A percentile compares a stretch with the other conserved stretches of the same genome.
phyloP scores from a whole-genome alignment of 441 rosid genomes.

The Geranium incanum region DNA sequence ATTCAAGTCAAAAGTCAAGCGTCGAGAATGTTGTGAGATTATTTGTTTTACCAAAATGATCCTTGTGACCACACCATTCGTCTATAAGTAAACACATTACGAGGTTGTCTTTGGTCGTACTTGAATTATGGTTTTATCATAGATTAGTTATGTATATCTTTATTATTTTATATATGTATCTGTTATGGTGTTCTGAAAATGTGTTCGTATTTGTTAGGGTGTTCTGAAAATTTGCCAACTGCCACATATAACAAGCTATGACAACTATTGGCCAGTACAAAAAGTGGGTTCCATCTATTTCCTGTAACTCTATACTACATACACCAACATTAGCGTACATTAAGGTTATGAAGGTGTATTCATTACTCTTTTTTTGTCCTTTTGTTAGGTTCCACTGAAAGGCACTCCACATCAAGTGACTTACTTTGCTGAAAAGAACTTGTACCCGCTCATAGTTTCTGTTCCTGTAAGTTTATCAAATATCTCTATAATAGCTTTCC shows the following conservation, averaged over 20 bases:
- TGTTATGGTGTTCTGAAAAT: conserved; percentile 84
- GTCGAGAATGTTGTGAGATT: no score
- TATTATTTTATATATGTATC: conserved; percentile 18
- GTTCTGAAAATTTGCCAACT: conserved; percentile 89
- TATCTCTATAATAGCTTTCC: conserved; percentile 14
- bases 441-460: conserved; percentile 87
- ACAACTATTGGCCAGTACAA: conserved; percentile 96
- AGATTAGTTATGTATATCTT: neutral
- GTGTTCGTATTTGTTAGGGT: conserved; percentile 47
- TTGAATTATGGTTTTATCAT: no score
- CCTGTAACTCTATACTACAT: neutral
- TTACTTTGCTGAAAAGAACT: conserved; percentile 80
- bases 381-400: conserved; percentile 72
- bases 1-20: no score
- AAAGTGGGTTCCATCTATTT: conserved; percentile 42
- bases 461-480: conserved; percentile 58
- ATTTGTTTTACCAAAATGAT: no score
- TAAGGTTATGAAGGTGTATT: conserved; percentile 17
- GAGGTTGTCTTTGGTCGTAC: no score
- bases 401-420: conserved; percentile 99
- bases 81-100: no score
- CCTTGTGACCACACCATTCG: no score
- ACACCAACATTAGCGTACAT: neutral
- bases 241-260: conserved; percentile 74
- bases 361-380: conserved; percentile 20